Evolutionary conservation across 257 asterid species (phyloP).

Genomic region (Datura wrightii): DNA sequence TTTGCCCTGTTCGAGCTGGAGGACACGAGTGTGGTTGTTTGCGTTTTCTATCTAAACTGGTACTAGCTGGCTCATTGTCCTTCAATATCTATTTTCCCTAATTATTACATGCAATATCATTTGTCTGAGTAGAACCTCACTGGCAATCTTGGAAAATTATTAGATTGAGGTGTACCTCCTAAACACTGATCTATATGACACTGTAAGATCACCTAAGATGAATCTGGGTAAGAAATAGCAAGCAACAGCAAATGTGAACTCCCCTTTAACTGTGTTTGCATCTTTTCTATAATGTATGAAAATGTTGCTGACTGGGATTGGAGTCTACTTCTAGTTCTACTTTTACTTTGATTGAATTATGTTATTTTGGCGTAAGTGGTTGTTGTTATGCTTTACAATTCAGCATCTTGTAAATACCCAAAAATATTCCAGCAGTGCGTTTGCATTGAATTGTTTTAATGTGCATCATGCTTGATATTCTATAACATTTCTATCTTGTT

Average conservation of each 20-base stretch:
- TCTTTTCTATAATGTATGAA: no score
- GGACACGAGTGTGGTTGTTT: conserved; percentile 88
- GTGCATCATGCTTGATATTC: background rate
- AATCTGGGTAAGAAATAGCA: no score
- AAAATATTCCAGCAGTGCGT: background rate
- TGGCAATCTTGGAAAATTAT: background rate
- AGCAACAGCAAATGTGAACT: no score
- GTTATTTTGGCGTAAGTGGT: background rate
- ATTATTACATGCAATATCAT: background rate
- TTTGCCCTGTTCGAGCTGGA: conserved; percentile 88
- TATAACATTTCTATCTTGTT: background rate
- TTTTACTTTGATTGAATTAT: background rate
- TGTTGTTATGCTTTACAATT: background rate
- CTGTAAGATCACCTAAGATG: no score
- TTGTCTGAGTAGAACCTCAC: background rate
- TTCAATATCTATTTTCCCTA: background rate
- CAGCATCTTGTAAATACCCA: background rate
- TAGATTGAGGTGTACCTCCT: no score
- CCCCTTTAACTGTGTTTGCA: no score
- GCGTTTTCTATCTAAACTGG: conserved; percentile 77
- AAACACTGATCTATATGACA: no score
- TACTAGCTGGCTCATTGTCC: conserved; percentile 38
- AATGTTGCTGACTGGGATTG: background rate
- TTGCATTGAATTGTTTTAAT: background rate
- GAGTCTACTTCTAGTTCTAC: background rate